These are phyloP conservation scores for Royoungia palumana DNA, from an alignment of 768 basidiomycete genomes.

Conservation along the genomic window DNA sequence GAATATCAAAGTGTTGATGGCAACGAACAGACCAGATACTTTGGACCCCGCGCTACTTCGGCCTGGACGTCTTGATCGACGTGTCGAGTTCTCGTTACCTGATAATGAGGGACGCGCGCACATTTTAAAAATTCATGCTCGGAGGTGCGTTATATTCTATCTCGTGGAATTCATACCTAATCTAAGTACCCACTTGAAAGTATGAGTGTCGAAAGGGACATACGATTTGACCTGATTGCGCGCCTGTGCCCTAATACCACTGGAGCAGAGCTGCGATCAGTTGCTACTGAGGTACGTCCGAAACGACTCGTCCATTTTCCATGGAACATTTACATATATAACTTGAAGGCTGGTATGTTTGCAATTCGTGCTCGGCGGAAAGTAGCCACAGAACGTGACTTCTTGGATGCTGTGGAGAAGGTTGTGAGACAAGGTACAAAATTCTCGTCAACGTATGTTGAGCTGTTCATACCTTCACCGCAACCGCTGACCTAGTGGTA, in stretches of 20 bases:
- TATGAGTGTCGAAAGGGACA: slow-evolving; percentile 96
- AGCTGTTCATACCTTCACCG: neutral
- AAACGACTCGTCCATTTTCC: neutral
- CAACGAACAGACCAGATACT: slow-evolving; percentile 98
- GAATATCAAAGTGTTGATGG: slow-evolving; percentile 99
- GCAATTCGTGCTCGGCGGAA: slow-evolving; percentile 96
- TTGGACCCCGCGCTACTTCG: slow-evolving; percentile 94
- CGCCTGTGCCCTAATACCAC: slow-evolving; percentile 97
- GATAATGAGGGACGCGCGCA: slow-evolving; percentile 96
- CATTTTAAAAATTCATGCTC: slow-evolving; percentile 93
- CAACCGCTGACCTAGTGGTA: slow-evolving; percentile 6
- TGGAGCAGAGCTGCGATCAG: slow-evolving; percentile 95
- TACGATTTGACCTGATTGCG: slow-evolving; percentile 96
- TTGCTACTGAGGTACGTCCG: slow-evolving; percentile 82
- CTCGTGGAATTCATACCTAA: neutral
- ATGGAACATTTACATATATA: slow-evolving; percentile 75
- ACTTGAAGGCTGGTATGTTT: slow-evolving; percentile 97
- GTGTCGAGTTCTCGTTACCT: slow-evolving; percentile 94
- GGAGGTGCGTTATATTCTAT: slow-evolving; percentile 56
- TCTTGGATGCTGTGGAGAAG: slow-evolving; percentile 97
- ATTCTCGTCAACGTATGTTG: slow-evolving; percentile 89
- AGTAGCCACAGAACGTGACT: slow-evolving; percentile 96
- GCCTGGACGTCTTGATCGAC: slow-evolving; percentile 92
- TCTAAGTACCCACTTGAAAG: slow-evolving; percentile 37
- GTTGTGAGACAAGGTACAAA: slow-evolving; percentile 97